Evolutionary conservation across 805 yeast genomes (phyloP).

Genomic region (Kodamaea fukazawae): DNA sequence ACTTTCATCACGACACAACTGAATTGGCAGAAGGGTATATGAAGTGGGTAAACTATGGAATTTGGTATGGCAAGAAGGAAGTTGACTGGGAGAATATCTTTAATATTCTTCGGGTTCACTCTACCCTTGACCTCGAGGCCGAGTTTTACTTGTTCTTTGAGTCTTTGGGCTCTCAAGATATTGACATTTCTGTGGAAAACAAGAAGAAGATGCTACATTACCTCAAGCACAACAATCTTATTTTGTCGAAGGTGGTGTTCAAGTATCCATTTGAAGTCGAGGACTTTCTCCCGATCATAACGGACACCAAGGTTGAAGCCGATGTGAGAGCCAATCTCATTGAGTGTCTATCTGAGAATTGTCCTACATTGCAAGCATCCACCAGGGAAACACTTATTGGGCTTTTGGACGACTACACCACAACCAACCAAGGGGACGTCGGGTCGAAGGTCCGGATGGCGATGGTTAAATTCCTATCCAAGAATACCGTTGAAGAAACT

Average conservation of each 20-base stretch:
- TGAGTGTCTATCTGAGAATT: constrained; percentile 18
- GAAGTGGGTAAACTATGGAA: constrained; percentile 16
- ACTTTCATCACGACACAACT: constrained; percentile 30
- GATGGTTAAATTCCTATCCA: constrained; percentile 40
- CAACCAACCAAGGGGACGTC: constrained; percentile 86
- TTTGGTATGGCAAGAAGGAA: constrained; percentile 1
- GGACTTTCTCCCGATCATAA: constrained; percentile 25
- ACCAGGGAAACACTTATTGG: constrained; percentile 6
- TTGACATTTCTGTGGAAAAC: constrained; percentile 5
- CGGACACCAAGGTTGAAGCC: constrained; percentile 19
- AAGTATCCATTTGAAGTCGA: constrained; percentile 16
- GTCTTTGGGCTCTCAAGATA: not conserved
- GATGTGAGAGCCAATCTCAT: constrained; percentile 27
- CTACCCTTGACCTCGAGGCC: constrained; percentile 19
- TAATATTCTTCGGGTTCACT: constrained; percentile 14
- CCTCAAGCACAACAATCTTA: constrained; percentile 38
- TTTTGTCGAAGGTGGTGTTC: constrained; percentile 38
- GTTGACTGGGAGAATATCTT: constrained; percentile 19
- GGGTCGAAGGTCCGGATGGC: constrained; percentile 70
- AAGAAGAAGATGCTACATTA: constrained; percentile 33
- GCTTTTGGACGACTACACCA: constrained; percentile 72
- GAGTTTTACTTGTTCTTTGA: constrained; percentile 30
- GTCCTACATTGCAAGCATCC: constrained; percentile 1
- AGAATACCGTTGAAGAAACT: constrained; percentile 17
- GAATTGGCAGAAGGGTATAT: constrained; percentile 38